Evolutionary conservation across 106 monocot species (phyloP).

Genomic region (Dendrobium catenatum): DNA sequence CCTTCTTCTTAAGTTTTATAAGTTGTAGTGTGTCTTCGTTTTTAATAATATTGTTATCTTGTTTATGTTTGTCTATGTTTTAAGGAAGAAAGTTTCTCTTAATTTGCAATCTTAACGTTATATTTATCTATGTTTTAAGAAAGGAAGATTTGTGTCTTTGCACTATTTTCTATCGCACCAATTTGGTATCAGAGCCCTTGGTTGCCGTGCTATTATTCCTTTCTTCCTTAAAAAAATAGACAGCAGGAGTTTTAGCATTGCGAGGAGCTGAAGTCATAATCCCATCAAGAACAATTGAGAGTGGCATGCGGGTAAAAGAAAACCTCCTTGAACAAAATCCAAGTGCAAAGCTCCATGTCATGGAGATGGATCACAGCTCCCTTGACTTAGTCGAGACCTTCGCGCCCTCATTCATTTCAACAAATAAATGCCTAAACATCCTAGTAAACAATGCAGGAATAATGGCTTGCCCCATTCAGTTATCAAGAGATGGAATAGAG

Average conservation of each 20-base stretch:
- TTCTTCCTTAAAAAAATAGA: constrained; percentile 31
- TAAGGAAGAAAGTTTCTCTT: too few species aligned
- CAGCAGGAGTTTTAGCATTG: constrained; percentile 58
- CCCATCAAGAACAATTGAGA: constrained; percentile 49
- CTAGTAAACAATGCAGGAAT: constrained; percentile 52
- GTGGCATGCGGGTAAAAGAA: constrained; percentile 51
- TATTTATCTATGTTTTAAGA: too few species aligned
- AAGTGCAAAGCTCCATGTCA: constrained; percentile 48
- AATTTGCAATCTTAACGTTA: too few species aligned
- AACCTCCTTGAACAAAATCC: constrained; percentile 57
- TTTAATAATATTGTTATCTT: too few species aligned
- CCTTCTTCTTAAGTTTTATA: too few species aligned
- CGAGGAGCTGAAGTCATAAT: constrained; percentile 62
- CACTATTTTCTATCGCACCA: too few species aligned
- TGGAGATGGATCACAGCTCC: constrained; percentile 85
- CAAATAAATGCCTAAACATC: constrained; percentile 61
- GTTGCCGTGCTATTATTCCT: too few species aligned
- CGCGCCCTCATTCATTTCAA: constrained; percentile 43
- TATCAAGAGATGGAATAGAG: constrained; percentile 75
- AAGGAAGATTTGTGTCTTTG: too few species aligned
- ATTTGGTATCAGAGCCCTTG: too few species aligned
- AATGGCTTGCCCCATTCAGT: constrained; percentile 63
- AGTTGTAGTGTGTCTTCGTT: too few species aligned
- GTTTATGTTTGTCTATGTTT: too few species aligned
- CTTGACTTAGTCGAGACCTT: constrained; percentile 60